Conservation (phyloP, 345 rosid species). For the Lenwebbia sp. region DNA sequence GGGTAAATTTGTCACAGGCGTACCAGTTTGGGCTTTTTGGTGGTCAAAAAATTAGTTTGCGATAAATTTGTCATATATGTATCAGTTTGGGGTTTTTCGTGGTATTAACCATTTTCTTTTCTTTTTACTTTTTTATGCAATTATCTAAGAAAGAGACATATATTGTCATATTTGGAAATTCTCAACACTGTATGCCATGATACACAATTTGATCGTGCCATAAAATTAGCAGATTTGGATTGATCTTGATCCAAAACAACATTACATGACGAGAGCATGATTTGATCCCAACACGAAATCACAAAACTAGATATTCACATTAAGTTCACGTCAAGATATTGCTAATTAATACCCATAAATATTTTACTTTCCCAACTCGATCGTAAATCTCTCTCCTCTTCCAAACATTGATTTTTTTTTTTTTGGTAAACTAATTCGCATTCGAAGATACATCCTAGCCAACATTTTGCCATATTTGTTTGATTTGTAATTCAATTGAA, state of each 20-base stretch:
- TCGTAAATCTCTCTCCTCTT: not conserved
- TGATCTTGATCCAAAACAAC: not conserved
- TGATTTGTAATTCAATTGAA: not conserved
- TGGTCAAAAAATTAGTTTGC: no score
- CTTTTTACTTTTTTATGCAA: no score
- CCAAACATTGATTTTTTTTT: not conserved
- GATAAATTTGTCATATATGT: no score
- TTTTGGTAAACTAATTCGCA: not conserved
- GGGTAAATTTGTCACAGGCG: no score
- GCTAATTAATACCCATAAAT: not conserved
- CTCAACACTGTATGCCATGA: not conserved
- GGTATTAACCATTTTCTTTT: no score
- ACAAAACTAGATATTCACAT: not conserved
- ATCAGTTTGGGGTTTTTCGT: no score
- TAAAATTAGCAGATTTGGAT: not conserved
- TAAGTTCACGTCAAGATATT: not conserved
- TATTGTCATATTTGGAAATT: not conserved
- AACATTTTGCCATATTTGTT: not conserved
- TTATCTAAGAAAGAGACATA: no score
- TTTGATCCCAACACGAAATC: not conserved
- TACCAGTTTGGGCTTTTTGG: no score
- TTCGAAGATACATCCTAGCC: not conserved
- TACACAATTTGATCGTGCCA: no score
- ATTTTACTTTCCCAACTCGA: not conserved
- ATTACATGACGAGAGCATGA: not conserved